These are phyloP conservation scores for Fusarium sp. DNA, from an alignment of 2,329 filamentous ascomycete species.

Conservation along the genomic window DNA sequence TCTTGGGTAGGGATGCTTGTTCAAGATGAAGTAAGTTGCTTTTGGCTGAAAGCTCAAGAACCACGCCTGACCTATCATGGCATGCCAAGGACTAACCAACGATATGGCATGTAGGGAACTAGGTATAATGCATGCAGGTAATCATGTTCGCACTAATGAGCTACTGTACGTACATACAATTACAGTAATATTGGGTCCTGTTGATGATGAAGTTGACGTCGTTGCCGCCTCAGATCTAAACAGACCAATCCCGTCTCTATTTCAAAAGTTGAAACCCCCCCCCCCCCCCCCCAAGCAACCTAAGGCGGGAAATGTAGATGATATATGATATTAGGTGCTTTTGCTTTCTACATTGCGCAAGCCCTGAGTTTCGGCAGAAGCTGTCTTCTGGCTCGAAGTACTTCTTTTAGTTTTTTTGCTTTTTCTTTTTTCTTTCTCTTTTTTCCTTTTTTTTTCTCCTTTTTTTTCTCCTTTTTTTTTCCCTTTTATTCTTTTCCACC, in stretches of 20 bases:
- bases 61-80: constrained; percentile 16
- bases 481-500: not conserved
- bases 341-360: constrained; percentile 7
- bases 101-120: not conserved
- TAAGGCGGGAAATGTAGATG: not conserved
- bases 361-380: constrained; percentile 8
- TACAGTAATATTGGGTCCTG: not conserved
- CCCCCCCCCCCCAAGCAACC: not conserved
- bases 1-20: not conserved
- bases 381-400: constrained; percentile 4
- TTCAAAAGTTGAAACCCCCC: not conserved
- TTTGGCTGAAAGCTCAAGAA: constrained; percentile 13
- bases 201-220: not conserved
- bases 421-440: not conserved
- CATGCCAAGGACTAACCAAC: constrained; percentile 4
- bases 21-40: constrained; percentile 8
- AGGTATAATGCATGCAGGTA: constrained; percentile 23
- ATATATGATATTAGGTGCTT: constrained; percentile 7
- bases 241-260: constrained; percentile 9
- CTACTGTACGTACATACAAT: not conserved
- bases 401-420: not conserved
- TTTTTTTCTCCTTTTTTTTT: too few species aligned
- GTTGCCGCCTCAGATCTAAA: not conserved
- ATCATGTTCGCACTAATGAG: constrained; percentile 33
- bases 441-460: not conserved